Evolutionary conservation across 768 basidiomycete species (phyloP).

Genomic region (Boletellus ananiceps): DNA sequence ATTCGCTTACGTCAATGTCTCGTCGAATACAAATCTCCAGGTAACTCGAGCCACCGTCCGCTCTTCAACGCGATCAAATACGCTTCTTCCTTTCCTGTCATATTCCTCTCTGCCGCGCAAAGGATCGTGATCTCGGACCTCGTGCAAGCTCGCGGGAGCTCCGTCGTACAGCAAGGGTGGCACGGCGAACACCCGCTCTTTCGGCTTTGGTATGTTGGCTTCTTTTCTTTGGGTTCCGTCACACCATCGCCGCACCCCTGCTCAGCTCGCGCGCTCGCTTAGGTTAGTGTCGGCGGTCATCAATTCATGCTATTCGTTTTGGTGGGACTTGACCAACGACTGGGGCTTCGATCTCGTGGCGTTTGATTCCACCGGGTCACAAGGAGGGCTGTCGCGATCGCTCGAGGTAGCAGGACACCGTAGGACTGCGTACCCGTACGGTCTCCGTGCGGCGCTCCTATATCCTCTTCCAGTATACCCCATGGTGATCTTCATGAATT

Average conservation of each 20-base stretch:
- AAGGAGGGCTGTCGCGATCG: conserved; percentile 35
- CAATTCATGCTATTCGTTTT: conserved; percentile 94
- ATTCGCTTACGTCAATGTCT: conserved; percentile 93
- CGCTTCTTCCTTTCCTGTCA: conserved; percentile 93
- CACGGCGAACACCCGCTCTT: conserved; percentile 76
- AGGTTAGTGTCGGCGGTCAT: conserved; percentile 83
- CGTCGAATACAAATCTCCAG: conserved; percentile 66
- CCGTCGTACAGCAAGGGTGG: conserved; percentile 49
- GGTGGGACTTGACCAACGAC: conserved; percentile 98
- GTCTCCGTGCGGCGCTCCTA: conserved; percentile 70
- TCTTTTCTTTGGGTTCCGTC: background rate
- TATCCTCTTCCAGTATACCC: conserved; percentile 86
- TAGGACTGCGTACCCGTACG: conserved; percentile 47
- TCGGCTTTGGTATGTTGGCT: conserved; percentile 65
- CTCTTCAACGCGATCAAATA: conserved; percentile 94
- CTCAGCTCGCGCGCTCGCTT: background rate
- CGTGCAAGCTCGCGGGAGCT: conserved; percentile 43
- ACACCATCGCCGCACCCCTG: too few species aligned
- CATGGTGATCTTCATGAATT: conserved; percentile 73
- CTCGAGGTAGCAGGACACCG: conserved; percentile 13
- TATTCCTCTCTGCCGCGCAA: conserved; percentile 90
- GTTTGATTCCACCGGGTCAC: conserved; percentile 24
- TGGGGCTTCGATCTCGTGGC: conserved; percentile 87
- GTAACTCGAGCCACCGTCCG: conserved; percentile 64
- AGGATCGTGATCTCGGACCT: conserved; percentile 62